Evolutionary conservation across 352 stramenopile species (phyloP), one percentile per base, ranked within the genome.

Genomic region (Thalassiosira allenii): DNA sequence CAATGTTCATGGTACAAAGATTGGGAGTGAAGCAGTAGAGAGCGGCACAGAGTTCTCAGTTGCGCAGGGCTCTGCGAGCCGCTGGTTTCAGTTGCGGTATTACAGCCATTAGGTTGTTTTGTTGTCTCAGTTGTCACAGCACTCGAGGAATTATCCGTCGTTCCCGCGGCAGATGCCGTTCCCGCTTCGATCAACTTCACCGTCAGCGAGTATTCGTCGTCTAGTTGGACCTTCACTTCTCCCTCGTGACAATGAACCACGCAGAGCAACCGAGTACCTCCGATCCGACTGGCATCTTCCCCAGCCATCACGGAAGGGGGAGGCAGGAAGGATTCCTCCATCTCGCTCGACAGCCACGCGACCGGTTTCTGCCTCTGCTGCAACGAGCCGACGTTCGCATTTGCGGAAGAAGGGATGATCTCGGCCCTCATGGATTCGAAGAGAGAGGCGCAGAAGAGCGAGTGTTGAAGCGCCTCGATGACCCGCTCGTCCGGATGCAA

Each of bases 221-320:
- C 75, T 29, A 94, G 71, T 61, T 92, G 89, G n/a, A 94, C 89
- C 58, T 92, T 92, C 2, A 94, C 86, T 73, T 94, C 89, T 57
- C 89, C 87, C 56, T 92, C 87, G 62, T 94, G 89, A 57, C 87
- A 92, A 80, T 93, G 86, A 40, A 93, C 81, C 4, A 92, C 83
- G 37, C 68, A 86, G 4, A 92, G 51, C 22, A 80, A 58, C 30
- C 52, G 56, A 20, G 78, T 49, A 41, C 80, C 86, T 17, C 63
- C 57, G 32, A 27, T 76, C 9, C 25, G n/a, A 53, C 56, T 69
- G 5, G 37, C 61, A 52, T 70, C 43, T 41, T 78, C 71, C 3
- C 83, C 85, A 12, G 81, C 84, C 81, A 92, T 84, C 12, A 77
- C 30, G 62, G 73, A 85, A 34, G 86, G 83, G 12, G 89, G 52